A percentile compares a stretch with the other conserved stretches of the same genome.
These are phyloP conservation scores for Clonostachys byssicola DNA, from an alignment of 2,329 filamentous ascomycete genomes.

Conservation along the genomic window DNA sequence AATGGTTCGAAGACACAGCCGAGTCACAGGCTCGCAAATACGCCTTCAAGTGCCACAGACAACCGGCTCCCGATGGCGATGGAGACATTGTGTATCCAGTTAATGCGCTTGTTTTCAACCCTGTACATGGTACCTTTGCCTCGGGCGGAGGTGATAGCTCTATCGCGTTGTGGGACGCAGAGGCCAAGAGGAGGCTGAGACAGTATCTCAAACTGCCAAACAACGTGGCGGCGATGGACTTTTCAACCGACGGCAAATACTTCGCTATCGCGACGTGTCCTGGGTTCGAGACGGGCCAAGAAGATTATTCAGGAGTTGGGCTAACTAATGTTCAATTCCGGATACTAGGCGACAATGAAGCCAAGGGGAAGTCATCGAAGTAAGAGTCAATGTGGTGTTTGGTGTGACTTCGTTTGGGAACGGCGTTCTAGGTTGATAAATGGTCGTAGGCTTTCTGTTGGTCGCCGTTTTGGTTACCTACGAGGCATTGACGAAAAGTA, in stretches of 20 bases:
- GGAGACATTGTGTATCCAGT: constrained; percentile 87
- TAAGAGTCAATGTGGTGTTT: constrained; percentile 16
- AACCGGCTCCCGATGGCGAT: constrained; percentile 58
- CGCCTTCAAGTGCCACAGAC: constrained; percentile 97
- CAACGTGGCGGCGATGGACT: constrained; percentile 72
- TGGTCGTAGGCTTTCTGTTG: too few relatives aligned
- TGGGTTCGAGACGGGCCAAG: constrained; percentile 82
- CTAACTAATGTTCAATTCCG: constrained; percentile 75
- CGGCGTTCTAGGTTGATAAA: too few relatives aligned
- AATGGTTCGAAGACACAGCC: constrained; percentile 90
- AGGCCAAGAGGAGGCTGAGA: constrained; percentile 83
- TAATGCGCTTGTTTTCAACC: constrained; percentile 86
- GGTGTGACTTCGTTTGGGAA: too few relatives aligned
- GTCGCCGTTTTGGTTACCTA: too few relatives aligned
- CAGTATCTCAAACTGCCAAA: constrained; percentile 84
- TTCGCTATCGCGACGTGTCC: constrained; percentile 80
- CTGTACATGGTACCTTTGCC: constrained; percentile 78
- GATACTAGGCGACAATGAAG: constrained; percentile 82
- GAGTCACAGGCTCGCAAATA: constrained; percentile 92
- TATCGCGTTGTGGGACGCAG: constrained; percentile 89
- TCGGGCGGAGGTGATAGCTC: constrained; percentile 87
- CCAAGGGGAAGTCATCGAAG: constrained; percentile 78
- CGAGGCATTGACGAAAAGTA: too few relatives aligned
- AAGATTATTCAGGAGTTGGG: constrained; percentile 70
- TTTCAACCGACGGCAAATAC: constrained; percentile 72